phyloP scores from a whole-genome alignment of 306 rosid species.

The Quercus engelmannii region DNA sequence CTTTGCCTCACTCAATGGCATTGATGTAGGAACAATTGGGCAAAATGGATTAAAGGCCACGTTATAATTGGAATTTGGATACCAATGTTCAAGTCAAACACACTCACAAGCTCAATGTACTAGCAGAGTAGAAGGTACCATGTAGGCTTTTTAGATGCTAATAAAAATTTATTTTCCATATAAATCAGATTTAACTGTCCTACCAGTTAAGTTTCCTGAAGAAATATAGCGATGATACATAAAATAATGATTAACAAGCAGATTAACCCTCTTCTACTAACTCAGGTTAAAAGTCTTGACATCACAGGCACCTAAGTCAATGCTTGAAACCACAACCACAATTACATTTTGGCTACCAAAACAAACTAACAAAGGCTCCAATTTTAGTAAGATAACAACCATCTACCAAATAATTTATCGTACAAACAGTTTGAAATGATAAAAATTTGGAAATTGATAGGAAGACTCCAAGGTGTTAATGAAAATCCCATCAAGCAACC shows the following conservation, averaged over 20 bases:
- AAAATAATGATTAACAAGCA: neutral
- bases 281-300: neutral
- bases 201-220: no score
- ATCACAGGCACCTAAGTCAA: neutral
- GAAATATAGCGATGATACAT: no score
- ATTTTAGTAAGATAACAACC: neutral
- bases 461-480: neutral
- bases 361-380: neutral
- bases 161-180: no score
- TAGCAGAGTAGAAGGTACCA: neutral
- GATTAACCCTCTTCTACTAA: neutral
- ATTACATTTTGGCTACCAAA: neutral
- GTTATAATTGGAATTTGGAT: neutral
- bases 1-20: neutral
- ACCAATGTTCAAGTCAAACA: neutral
- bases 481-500: neutral
- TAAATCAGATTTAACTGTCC: no score
- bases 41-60: neutral
- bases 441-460: neutral
- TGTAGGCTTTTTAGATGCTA: neutral
- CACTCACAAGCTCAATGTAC: neutral
- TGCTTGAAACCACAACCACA: neutral
- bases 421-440: neutral
- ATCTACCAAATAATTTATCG: neutral
- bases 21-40: neutral